Percentiles rank a stretch among this genome's conserved stretches.
Evolutionary conservation across 768 basidiomycete species (phyloP).

Genomic region (Hericium alpestre): DNA sequence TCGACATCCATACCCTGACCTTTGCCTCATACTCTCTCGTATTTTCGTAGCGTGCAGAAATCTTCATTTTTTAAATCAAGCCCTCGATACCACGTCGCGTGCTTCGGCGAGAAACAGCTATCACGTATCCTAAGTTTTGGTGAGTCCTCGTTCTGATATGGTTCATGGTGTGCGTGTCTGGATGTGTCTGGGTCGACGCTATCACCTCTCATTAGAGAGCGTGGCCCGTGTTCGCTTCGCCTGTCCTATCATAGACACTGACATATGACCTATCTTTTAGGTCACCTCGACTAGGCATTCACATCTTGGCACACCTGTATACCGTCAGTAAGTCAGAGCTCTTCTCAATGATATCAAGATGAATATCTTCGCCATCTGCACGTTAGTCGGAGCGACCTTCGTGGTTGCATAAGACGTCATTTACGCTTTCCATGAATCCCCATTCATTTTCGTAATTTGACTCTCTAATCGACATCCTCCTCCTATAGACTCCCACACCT

Average conservation of each 20-base stretch:
- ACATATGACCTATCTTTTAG: neutral
- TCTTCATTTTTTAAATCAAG: neutral
- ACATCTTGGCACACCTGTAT: neutral
- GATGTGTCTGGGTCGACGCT: neutral
- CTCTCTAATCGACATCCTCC: no score
- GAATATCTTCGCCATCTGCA: slow-evolving; percentile 25
- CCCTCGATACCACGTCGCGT: neutral
- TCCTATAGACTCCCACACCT: no score
- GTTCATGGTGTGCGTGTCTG: neutral
- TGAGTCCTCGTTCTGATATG: neutral
- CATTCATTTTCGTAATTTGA: neutral
- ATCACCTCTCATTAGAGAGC: neutral
- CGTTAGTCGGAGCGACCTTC: slow-evolving; percentile 31
- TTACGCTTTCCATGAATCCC: neutral
- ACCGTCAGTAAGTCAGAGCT: neutral
- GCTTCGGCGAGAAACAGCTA: neutral
- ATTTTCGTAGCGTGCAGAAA: neutral
- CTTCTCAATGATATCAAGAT: neutral
- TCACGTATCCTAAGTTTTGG: neutral
- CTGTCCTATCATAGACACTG: neutral
- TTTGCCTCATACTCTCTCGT: neutral
- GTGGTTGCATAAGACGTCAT: slow-evolving; percentile 7
- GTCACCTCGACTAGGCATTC: neutral
- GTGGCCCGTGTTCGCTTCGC: neutral
- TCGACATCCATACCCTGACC: neutral